These are phyloP conservation scores for Pythium aphanidermatum DNA, from an alignment of 352 stramenopile species.

Conservation along the genomic window DNA sequence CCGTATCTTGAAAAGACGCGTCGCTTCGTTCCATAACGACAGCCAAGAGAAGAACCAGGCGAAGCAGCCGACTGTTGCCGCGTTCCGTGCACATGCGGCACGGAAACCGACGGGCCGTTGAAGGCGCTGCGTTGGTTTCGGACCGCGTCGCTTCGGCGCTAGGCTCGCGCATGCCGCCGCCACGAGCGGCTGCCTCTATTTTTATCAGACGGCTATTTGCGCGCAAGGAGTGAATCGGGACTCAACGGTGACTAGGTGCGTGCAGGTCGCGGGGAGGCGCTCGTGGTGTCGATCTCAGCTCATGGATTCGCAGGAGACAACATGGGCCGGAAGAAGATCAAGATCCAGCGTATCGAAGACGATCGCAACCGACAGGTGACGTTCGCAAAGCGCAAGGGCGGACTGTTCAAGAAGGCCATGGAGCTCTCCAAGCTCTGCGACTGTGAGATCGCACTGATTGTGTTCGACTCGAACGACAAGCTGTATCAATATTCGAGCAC, in stretches of 20 bases:
- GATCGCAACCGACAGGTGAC: slow-evolving; percentile 82
- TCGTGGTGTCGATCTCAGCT: too few species aligned
- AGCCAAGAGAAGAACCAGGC: slow-evolving; percentile 22
- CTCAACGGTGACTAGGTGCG: too few species aligned
- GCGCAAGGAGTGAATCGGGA: too few species aligned
- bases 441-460: slow-evolving; percentile 82
- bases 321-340: slow-evolving; percentile 87
- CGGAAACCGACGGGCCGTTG: too few species aligned
- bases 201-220: slow-evolving; percentile 23
- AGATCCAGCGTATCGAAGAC: slow-evolving; percentile 84
- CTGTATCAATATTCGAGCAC: slow-evolving; percentile 82
- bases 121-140: too few species aligned
- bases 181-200: slow-evolving; percentile 16
- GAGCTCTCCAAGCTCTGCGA: slow-evolving; percentile 84
- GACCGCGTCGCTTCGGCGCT: too few species aligned
- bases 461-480: slow-evolving; percentile 86
- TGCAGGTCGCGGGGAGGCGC: too few species aligned
- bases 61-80: slow-evolving; percentile 30
- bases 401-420: slow-evolving; percentile 87
- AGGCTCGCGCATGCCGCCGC: too few species aligned
- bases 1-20: slow-evolving; percentile 27
- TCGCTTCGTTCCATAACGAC: slow-evolving; percentile 17
- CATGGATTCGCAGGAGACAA: slow-evolving; percentile 3
- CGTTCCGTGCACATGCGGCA: too few species aligned
- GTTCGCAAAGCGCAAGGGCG: slow-evolving; percentile 80